Conservation (phyloP, 768 basidiomycete species). For the Phlebiopsis flavidoalba region DNA sequence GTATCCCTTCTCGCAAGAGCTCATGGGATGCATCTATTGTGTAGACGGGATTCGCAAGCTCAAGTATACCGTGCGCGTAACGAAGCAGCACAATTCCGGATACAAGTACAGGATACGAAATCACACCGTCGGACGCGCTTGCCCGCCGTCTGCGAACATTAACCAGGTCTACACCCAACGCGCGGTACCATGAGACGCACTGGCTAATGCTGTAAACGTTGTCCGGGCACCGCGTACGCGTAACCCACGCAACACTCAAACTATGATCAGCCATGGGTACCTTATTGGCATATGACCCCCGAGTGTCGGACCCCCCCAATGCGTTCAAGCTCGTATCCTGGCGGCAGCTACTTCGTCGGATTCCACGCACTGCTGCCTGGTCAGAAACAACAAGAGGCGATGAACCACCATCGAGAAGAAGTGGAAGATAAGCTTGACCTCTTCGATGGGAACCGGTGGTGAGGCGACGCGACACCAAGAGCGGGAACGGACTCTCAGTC, state of each 20-base stretch:
- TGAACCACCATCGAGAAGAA: slow-evolving; percentile 98
- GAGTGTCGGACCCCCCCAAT: slow-evolving; percentile 93
- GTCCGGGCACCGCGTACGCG: not conserved
- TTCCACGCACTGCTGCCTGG: slow-evolving; percentile 96
- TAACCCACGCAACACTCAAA: no score
- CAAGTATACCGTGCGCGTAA: slow-evolving; percentile 82
- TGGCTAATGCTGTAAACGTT: slow-evolving; percentile 88
- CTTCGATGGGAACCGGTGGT: slow-evolving; percentile 67
- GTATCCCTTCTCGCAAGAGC: not conserved
- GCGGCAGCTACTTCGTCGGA: slow-evolving; percentile 98
- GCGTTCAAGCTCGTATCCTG: slow-evolving; percentile 97
- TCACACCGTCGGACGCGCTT: slow-evolving; percentile 92
- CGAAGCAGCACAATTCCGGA: slow-evolving; percentile 89
- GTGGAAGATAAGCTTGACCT: slow-evolving; percentile 94
- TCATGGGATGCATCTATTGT: not conserved
- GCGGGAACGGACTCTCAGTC: slow-evolving; percentile 71
- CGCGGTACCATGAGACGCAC: slow-evolving; percentile 93
- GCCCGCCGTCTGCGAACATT: slow-evolving; percentile 94
- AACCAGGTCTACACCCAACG: slow-evolving; percentile 99
- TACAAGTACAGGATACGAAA: slow-evolving; percentile 98
- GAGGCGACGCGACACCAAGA: slow-evolving; percentile 71
- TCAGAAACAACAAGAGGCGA: slow-evolving; percentile 96
- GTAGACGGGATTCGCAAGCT: slow-evolving; percentile 86
- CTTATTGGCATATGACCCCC: slow-evolving; percentile 88
- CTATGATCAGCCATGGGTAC: slow-evolving; percentile 76